A percentile compares a stretch with the other conserved stretches of the same genome.
phyloP scores from a whole-genome alignment of 2,329 filamentous ascomycete genomes.

The Geoglossum cookeanum region DNA sequence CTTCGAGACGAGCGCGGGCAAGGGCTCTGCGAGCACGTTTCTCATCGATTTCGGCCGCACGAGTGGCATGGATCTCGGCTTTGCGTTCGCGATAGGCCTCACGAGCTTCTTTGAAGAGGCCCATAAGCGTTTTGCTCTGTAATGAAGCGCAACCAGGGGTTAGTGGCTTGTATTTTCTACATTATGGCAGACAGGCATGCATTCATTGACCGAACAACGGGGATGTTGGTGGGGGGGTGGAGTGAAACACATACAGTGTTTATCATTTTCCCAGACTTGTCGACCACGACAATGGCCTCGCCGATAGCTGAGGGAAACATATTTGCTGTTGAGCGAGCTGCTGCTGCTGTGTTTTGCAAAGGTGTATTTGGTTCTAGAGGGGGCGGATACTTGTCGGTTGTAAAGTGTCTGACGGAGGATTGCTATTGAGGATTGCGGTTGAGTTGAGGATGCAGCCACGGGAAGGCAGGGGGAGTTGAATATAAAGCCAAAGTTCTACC shows the following conservation, averaged over 20 bases:
- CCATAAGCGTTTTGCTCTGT: slow-evolving; percentile 75
- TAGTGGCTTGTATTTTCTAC: too few species aligned
- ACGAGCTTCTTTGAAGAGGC: slow-evolving; percentile 83
- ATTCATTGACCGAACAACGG: background rate
- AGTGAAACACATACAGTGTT: slow-evolving; percentile 47
- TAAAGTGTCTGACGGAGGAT: too few species aligned
- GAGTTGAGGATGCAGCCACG: too few species aligned
- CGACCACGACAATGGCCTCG: slow-evolving; percentile 76
- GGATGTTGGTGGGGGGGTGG: background rate
- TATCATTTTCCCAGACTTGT: slow-evolving; percentile 79
- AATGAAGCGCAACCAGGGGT: slow-evolving; percentile 5
- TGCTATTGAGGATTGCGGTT: too few species aligned
- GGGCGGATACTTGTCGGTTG: too few species aligned
- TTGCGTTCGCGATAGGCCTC: slow-evolving; percentile 77
- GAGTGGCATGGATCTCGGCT: slow-evolving; percentile 55
- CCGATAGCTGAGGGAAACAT: slow-evolving; percentile 22
- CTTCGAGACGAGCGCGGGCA: slow-evolving; percentile 27
- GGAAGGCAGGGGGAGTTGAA: too few species aligned
- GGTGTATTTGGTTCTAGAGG: too few species aligned
- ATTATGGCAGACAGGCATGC: too few species aligned
- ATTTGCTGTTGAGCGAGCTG: background rate
- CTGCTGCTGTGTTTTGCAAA: too few species aligned
- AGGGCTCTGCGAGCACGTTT: slow-evolving; percentile 39
- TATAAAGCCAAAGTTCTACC: too few species aligned
- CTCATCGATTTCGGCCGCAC: slow-evolving; percentile 38